Base-by-base conservation (phyloP, 495 filamentous ascomycete genomes). In the Penicillium dipodomyicola region DNA sequence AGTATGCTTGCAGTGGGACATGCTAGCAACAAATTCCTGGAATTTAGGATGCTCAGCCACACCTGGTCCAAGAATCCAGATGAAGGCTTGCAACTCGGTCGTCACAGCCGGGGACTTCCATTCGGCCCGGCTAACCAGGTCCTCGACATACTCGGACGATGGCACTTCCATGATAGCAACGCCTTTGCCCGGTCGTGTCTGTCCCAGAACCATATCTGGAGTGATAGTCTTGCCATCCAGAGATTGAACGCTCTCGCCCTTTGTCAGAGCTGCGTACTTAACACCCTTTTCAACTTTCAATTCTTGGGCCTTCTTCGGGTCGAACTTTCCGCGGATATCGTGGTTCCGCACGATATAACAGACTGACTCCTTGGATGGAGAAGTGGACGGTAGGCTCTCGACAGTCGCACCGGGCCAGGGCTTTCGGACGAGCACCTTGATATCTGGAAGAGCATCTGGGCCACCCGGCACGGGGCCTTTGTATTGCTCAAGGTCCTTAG, bases 301-400 rank as follows among this genome's bases (percentile, higher is more conserved):
- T 39, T 68, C 70, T 48, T 60, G 69, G 0, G 92, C 95, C 57
- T 74, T 81, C n/a, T 76, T 55, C 5, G 80, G 67, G 23, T 87
- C 75, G 65, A 99, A 97, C 64, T 87, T 92, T 14, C 94, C 94
- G 25, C 93, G 82, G 35, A 86, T 77, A 42, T 82, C 77, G 56
- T 92, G 84, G 30, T 77, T 84, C 46, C 87, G 87, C 52, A 96
- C 77, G 62, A 99, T 84, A 67, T 97, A 99, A 44, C 85, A 96
- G 49, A 96, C 72, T 11, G 92, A 85, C 35, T 87, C 83, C 12
- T 68, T 67, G 3, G 82, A 82, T 12, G 83, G 85, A 33, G 73
- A 70, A 0, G 91, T 88, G 4, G 74, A 71, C 5, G 92, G 93
- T 1, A 96, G 77, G 11, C 58, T 69, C 2, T 80, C 67, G 14